Conservation (phyloP, 805 yeast species). For the Pichia californica region DNA sequence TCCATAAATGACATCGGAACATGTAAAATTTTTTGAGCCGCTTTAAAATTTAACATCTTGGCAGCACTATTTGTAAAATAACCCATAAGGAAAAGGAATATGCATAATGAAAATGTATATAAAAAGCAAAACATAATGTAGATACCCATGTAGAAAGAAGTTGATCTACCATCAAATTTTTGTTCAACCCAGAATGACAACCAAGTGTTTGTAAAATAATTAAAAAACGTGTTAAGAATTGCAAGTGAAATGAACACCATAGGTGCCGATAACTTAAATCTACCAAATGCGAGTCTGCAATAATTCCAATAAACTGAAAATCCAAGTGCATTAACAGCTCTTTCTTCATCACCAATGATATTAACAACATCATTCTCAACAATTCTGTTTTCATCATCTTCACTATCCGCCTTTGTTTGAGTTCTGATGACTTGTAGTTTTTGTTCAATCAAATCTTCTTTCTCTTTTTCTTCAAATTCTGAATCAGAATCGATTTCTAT, state of each 20-base stretch:
- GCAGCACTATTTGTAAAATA: slow-evolving; percentile 49
- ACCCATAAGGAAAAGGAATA: slow-evolving; percentile 41
- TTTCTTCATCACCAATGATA: slow-evolving; percentile 44
- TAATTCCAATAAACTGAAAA: slow-evolving; percentile 45
- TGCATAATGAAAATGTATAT: slow-evolving; percentile 36
- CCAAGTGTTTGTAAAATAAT: slow-evolving; percentile 66
- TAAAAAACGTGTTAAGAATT: slow-evolving; percentile 41
- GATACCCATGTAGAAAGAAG: slow-evolving; percentile 66
- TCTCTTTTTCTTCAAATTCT: slow-evolving; percentile 12
- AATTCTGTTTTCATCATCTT: neutral
- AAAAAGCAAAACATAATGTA: slow-evolving; percentile 56
- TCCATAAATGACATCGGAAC: slow-evolving; percentile 83
- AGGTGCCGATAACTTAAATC: slow-evolving; percentile 30
- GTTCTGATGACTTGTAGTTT: too few relatives aligned
- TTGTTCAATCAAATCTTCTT: slow-evolving; percentile 13
- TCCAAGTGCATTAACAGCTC: slow-evolving; percentile 51
- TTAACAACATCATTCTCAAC: slow-evolving; percentile 21
- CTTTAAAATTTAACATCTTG: slow-evolving; percentile 44
- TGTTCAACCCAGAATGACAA: slow-evolving; percentile 71
- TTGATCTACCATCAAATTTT: slow-evolving; percentile 40
- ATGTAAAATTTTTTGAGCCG: slow-evolving; percentile 48
- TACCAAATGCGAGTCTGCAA: slow-evolving; percentile 50
- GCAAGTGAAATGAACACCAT: slow-evolving; percentile 20
- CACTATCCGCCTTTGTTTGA: too few relatives aligned
- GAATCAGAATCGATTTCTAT: slow-evolving; percentile 18